A percentile compares a stretch with the other conserved stretches of the same genome.
These are phyloP conservation scores for Phytophthora rubi DNA, from an alignment of 352 stramenopile species.

Conservation along the genomic window DNA sequence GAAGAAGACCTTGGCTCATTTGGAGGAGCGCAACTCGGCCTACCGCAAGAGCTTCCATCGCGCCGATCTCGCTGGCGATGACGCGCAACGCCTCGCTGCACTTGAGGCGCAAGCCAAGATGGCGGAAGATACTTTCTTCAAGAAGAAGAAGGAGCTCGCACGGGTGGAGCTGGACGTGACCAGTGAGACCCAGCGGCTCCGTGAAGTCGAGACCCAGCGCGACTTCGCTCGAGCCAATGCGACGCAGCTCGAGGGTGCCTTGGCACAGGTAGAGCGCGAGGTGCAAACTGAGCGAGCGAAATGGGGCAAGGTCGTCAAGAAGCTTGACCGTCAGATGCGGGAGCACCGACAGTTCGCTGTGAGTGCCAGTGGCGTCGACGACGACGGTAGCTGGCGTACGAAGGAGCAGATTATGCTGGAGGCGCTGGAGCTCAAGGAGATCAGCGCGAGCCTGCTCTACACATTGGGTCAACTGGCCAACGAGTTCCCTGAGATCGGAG, in stretches of 20 bases:
- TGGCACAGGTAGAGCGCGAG: constrained; percentile 76
- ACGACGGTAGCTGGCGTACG: constrained; percentile 43
- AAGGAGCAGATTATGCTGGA: constrained; percentile 90
- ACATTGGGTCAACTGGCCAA: constrained; percentile 92
- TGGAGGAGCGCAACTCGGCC: constrained; percentile 94
- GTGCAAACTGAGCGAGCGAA: constrained; percentile 71
- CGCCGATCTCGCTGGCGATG: constrained; percentile 84
- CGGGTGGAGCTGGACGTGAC: constrained; percentile 87
- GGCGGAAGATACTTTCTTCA: constrained; percentile 90
- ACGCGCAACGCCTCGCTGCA: constrained; percentile 86
- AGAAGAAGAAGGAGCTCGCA: constrained; percentile 95
- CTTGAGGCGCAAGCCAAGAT: constrained; percentile 91
- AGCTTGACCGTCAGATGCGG: constrained; percentile 67
- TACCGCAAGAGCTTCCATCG: constrained; percentile 95
- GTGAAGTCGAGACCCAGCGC: constrained; percentile 70
- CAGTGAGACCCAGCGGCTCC: constrained; percentile 67
- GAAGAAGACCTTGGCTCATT: constrained; percentile 92
- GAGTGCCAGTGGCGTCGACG: constrained; percentile 21
- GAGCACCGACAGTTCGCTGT: constrained; percentile 60
- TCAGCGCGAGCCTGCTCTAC: constrained; percentile 88
- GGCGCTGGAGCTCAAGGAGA: constrained; percentile 77
- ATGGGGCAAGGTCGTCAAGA: constrained; percentile 75
- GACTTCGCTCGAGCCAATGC: constrained; percentile 73
- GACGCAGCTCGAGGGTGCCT: constrained; percentile 61
- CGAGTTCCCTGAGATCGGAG: constrained; percentile 94